Evolutionary conservation across 441 rosid species (phyloP).

Genomic region (Corymbia calophylla): DNA sequence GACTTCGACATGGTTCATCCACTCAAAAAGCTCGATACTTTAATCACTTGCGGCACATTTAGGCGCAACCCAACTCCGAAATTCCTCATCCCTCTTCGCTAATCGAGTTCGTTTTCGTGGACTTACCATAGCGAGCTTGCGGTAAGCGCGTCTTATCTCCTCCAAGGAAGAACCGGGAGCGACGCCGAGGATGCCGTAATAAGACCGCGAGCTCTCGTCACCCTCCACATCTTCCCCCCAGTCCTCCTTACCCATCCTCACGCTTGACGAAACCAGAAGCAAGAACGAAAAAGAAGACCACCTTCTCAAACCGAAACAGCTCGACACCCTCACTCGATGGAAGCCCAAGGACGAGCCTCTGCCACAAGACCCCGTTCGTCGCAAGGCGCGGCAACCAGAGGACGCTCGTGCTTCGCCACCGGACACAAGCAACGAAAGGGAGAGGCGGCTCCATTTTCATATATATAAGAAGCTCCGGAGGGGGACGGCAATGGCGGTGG

Average conservation of each 20-base stretch:
- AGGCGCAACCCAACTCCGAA: not conserved
- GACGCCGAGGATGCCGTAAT: constrained; percentile 59
- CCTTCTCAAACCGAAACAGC: not conserved
- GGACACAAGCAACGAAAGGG: not conserved
- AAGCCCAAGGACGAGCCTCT: not conserved
- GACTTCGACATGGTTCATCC: not conserved
- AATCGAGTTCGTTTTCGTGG: not conserved
- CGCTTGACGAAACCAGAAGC: not conserved
- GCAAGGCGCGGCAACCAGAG: not conserved
- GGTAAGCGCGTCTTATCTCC: constrained; percentile 62
- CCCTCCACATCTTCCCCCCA: not conserved
- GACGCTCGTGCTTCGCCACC: not conserved
- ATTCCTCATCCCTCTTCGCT: not conserved
- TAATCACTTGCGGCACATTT: not conserved
- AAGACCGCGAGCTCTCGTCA: constrained; percentile 18
- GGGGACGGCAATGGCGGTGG: not conserved
- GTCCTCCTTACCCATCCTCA: not conserved
- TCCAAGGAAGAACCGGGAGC: constrained; percentile 32
- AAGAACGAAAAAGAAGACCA: not conserved
- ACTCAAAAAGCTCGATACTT: not conserved
- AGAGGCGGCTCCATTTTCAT: not conserved
- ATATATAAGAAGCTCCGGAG: not conserved
- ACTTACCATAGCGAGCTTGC: constrained; percentile 68
- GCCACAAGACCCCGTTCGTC: not conserved
- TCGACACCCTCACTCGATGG: not conserved